These are phyloP conservation scores for Aspergillus sp. DNA, from an alignment of 2,329 filamentous ascomycete species.

Conservation along the genomic window DNA sequence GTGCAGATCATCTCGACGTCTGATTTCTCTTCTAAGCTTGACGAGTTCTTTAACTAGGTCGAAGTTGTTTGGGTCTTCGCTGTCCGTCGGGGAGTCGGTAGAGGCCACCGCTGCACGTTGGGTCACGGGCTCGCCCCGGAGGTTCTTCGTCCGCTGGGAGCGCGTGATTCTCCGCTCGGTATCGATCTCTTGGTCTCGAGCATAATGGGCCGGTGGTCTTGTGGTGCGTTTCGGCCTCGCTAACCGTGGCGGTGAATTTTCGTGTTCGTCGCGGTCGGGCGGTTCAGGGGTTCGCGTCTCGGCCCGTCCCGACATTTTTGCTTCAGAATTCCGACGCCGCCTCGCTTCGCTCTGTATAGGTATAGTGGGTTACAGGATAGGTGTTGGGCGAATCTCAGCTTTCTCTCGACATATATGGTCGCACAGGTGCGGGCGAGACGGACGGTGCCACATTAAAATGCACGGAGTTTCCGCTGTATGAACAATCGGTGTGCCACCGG, in stretches of 20 bases:
- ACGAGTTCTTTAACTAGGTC: conserved; percentile 15
- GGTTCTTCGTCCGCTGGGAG: conserved; percentile 16
- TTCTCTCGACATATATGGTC: too few species aligned
- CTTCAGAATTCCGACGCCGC: neutral
- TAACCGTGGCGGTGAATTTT: conserved; percentile 20
- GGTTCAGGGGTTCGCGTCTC: conserved; percentile 23
- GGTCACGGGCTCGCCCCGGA: conserved; percentile 9
- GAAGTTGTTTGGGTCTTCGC: conserved; percentile 9
- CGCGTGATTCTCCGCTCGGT: conserved; percentile 16
- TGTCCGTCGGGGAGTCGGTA: conserved; percentile 14
- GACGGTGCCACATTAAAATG: too few species aligned
- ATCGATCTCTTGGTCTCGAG: conserved; percentile 18
- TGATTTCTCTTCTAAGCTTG: conserved; percentile 24
- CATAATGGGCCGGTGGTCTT: conserved; percentile 17
- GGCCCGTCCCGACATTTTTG: conserved; percentile 17
- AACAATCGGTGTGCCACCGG: too few species aligned
- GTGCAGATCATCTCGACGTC: conserved; percentile 16
- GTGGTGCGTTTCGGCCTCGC: conserved; percentile 19
- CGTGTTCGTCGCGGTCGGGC: conserved; percentile 21
- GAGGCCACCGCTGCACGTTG: conserved; percentile 15
- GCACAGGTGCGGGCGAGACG: too few species aligned
- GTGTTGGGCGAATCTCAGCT: too few species aligned
- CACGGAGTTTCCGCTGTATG: too few species aligned
- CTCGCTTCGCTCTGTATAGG: too few species aligned
- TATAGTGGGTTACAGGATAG: too few species aligned